Evolutionary conservation across 345 rosid genomes (phyloP).

Genomic region (Camelina laxa): DNA sequence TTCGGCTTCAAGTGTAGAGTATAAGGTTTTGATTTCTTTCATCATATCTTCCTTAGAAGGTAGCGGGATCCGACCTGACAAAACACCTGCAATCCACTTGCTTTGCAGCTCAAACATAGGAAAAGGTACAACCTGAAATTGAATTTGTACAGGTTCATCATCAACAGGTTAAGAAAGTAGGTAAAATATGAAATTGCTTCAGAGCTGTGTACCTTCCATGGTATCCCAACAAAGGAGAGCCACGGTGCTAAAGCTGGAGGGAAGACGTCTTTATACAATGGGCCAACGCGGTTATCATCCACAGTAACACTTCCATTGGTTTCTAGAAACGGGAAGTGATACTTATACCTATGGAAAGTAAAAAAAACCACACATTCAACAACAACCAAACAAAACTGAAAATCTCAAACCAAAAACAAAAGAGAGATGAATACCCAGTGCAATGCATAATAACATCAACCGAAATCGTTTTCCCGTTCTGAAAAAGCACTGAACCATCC

Average conservation of each 20-base stretch:
- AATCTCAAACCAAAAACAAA: not conserved
- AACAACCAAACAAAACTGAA: not conserved
- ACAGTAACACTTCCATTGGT: constrained; percentile 66
- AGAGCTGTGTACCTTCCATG: constrained; percentile 62
- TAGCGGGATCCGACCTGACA: constrained; percentile 70
- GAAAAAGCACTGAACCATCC: constrained; percentile 73
- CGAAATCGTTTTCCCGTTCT: constrained; percentile 50
- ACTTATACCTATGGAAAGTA: constrained; percentile 66
- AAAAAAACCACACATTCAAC: not conserved
- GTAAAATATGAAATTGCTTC: not conserved
- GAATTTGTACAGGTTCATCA: not conserved
- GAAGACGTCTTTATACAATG: constrained; percentile 79
- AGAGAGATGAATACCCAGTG: constrained; percentile 60
- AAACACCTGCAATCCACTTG: constrained; percentile 85
- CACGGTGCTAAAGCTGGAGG: constrained; percentile 71
- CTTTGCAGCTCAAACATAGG: constrained; percentile 73
- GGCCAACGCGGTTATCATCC: constrained; percentile 81
- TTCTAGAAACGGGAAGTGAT: constrained; percentile 89
- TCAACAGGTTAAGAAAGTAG: not conserved
- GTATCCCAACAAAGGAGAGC: constrained; percentile 86
- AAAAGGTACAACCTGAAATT: constrained; percentile 63
- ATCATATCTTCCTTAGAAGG: constrained; percentile 73
- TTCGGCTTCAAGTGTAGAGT: constrained; percentile 57
- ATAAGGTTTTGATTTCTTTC: constrained; percentile 59
- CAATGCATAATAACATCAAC: constrained; percentile 81